Conservation (phyloP, 805 yeast genomes). For the Yarrowia phangngaensis region DNA sequence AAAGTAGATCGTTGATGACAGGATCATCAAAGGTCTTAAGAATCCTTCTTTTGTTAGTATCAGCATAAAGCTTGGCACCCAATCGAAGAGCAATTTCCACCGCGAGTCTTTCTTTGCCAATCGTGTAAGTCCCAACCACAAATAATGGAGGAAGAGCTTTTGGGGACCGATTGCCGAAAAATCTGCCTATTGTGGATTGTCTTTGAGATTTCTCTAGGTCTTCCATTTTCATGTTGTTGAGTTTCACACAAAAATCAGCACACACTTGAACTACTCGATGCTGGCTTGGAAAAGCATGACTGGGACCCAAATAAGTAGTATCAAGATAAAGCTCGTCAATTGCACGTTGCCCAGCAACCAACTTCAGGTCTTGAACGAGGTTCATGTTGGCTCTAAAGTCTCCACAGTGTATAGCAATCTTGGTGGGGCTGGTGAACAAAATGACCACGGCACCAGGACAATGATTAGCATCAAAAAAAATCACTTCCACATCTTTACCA, state of each 20-base stretch:
- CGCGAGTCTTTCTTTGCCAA: conserved; percentile 89
- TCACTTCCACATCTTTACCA: conserved; percentile 50
- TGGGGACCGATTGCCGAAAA: conserved; percentile 42
- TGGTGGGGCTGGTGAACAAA: conserved; percentile 51
- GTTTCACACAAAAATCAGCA: conserved; percentile 49
- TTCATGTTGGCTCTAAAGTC: conserved; percentile 72
- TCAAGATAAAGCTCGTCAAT: conserved; percentile 74
- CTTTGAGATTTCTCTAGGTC: conserved; percentile 17
- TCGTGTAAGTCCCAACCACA: conserved; percentile 81
- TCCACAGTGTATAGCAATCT: conserved; percentile 74
- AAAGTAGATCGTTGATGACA: conserved; percentile 43
- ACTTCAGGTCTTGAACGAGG: conserved; percentile 46
- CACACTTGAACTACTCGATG: conserved; percentile 58
- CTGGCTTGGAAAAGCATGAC: conserved; percentile 75
- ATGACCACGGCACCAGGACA: conserved; percentile 94
- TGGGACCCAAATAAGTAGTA: conserved; percentile 81
- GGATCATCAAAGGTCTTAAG: conserved; percentile 47
- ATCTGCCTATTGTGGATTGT: conserved; percentile 29
- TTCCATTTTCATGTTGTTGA: conserved; percentile 39
- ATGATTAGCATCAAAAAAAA: conserved; percentile 81
- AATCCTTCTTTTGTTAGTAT: conserved; percentile 47
- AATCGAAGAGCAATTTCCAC: conserved; percentile 43
- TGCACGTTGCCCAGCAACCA: conserved; percentile 32
- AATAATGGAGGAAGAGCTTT: conserved; percentile 44
- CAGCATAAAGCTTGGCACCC: conserved; percentile 43